Evolutionary conservation across 2,329 filamentous ascomycete genomes (phyloP).

Genomic region (Nigrospora oryzae): DNA sequence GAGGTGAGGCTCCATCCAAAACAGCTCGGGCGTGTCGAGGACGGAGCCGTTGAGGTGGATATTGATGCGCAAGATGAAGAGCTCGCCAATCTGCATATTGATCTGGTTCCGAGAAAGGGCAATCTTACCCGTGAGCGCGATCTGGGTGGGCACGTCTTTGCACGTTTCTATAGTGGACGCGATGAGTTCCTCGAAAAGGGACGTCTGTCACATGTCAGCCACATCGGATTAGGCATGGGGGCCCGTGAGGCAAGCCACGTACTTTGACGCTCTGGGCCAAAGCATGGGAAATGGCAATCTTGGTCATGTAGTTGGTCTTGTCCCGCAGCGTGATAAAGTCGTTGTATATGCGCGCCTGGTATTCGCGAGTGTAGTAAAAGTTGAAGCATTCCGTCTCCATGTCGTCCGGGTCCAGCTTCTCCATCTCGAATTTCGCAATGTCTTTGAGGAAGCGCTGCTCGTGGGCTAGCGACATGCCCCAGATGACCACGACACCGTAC

Average conservation of each 20-base stretch:
- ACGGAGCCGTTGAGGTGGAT: constrained; percentile 97
- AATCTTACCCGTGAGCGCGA: constrained; percentile 87
- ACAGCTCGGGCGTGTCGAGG: constrained; percentile 91
- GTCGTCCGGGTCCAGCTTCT: constrained; percentile 81
- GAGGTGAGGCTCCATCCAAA: constrained; percentile 96
- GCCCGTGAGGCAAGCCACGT: constrained; percentile 5
- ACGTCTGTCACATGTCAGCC: constrained; percentile 50
- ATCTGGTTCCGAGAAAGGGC: constrained; percentile 81
- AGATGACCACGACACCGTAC: constrained; percentile 95
- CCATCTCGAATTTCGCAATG: constrained; percentile 85
- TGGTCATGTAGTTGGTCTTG: constrained; percentile 96
- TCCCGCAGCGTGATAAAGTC: constrained; percentile 95
- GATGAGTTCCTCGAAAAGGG: constrained; percentile 90
- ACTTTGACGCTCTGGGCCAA: constrained; percentile 93
- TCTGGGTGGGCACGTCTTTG: constrained; percentile 87
- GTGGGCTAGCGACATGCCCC: constrained; percentile 90
- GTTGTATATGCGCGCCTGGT: constrained; percentile 98
- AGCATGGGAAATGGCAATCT: constrained; percentile 92
- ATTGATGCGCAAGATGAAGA: constrained; percentile 95
- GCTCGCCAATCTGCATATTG: constrained; percentile 98
- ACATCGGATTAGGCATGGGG: constrained; percentile 6
- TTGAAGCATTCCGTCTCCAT: constrained; percentile 95
- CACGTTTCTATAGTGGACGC: constrained; percentile 89
- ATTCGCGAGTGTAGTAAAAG: constrained; percentile 97
- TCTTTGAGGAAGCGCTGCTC: constrained; percentile 90